Conservation (phyloP, 768 basidiomycete species). For the Boletus coccyginus region DNA sequence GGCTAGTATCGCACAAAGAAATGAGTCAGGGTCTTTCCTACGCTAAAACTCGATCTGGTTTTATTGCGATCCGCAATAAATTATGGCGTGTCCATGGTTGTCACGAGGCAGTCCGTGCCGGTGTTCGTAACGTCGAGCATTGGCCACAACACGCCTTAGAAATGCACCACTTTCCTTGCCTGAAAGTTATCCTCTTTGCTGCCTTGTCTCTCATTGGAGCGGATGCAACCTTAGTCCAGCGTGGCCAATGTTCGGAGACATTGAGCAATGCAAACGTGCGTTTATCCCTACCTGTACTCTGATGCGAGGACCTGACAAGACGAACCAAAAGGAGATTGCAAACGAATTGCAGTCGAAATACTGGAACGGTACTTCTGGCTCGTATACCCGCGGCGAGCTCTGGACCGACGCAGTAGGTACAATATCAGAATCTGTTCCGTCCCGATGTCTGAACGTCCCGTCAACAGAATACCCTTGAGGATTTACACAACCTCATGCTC, state of each 20-base stretch:
- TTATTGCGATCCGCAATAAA: neutral
- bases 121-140: no score
- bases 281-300: neutral
- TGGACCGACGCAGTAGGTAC: conserved; percentile 55
- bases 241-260: conserved; percentile 6
- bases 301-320: neutral
- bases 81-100: no score
- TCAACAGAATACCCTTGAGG: conserved; percentile 53
- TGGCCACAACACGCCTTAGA: neutral
- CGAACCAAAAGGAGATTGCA: conserved; percentile 22
- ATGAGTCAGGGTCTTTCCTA: neutral
- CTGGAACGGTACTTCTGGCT: conserved; percentile 39
- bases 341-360: conserved; percentile 34
- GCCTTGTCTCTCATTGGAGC: conserved; percentile 1
- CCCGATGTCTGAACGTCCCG: neutral
- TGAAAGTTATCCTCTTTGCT: neutral
- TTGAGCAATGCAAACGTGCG: conserved; percentile 12
- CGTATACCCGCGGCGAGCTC: conserved; percentile 48
- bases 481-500: conserved; percentile 58
- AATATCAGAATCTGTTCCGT: neutral
- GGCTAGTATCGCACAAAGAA: neutral
- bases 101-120: no score
- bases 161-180: conserved; percentile 1
- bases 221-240: neutral
- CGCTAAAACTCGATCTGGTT: neutral